A percentile compares a stretch with the other conserved stretches of the same genome.
Evolutionary conservation across 768 basidiomycete genomes (phyloP).

Genomic region (Collybia sordida): DNA sequence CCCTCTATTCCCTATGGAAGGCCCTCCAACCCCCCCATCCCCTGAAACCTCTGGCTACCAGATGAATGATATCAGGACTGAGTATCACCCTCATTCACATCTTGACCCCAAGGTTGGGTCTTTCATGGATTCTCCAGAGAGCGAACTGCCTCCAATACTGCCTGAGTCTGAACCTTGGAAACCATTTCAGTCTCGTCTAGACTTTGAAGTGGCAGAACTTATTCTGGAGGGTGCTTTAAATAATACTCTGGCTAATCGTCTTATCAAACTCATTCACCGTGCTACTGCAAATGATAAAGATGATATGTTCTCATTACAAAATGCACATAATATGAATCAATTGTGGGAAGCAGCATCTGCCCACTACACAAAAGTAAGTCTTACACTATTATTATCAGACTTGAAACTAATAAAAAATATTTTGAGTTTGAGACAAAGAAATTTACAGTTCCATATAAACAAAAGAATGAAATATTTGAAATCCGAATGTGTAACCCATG

Average conservation of each 20-base stretch:
- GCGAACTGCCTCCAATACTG: no score
- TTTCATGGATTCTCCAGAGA: no score
- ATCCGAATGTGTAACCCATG: slow-evolving; percentile 21
- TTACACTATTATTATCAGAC: background rate
- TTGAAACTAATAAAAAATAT: no score
- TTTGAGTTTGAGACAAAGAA: slow-evolving; percentile 2
- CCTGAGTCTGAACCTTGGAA: slow-evolving; percentile 20
- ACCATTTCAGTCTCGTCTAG: slow-evolving; percentile 20
- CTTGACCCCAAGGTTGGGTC: no score
- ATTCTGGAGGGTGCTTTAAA: slow-evolving; percentile 19
- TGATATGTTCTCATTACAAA: slow-evolving; percentile 5
- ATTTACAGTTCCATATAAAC: slow-evolving; percentile 2
- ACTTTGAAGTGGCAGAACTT: slow-evolving; percentile 28
- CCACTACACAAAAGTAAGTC: background rate
- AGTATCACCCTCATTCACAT: no score
- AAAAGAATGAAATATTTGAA: background rate
- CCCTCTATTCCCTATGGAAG: no score
- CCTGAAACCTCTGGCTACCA: no score
- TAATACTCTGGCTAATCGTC: slow-evolving; percentile 10
- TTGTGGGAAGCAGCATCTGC: slow-evolving; percentile 3
- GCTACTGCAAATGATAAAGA: background rate
- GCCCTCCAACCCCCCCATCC: no score
- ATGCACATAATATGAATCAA: background rate
- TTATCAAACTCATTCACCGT: slow-evolving; percentile 17
- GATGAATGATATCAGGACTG: no score